Base-by-base conservation (phyloP, 495 filamentous ascomycete genomes). In the Aspergillus kassunensis region DNA sequence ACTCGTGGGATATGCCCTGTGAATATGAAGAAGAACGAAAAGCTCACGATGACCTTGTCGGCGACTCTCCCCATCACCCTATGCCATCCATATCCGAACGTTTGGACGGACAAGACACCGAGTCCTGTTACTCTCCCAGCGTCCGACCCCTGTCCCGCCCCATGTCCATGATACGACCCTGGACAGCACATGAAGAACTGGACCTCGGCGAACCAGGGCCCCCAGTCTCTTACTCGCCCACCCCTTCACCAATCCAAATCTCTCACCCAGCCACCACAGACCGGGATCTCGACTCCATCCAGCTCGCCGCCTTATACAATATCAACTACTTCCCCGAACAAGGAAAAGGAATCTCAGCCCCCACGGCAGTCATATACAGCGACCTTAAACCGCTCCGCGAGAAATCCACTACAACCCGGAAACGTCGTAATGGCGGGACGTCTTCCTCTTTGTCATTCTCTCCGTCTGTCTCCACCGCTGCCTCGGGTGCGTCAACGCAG, bases 41-140 rank as follows among this genome's bases (percentile, higher is more conserved):
- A 24, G 54, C 54, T 21, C 49, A 57, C 10, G 41, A 67, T 33
- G 53, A 61, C 16, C 48, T 61, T 9, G 52, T 63, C 25, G 54
- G 47, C 15, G 63, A 65, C 19, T 44, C 51, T 4, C 51, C 61
- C 4, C 35, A 53, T 10, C 54, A 54, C 27, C 65, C 49, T 3
- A 68, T 69, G 53, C 55, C 56, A 8, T 67, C 67, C 1, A 68
- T 70, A 51, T 57, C 56, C 11, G 60, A 65, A 40, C 61, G 57
- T 4, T 41, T 59, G 8, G 58, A 68, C 43, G 54, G 55, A 20
- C 34, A 29, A 15, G 56, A 62, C 9, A n/a, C 31, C 19, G 51
- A 63, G 24, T 56, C 24, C 31, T 51, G 21, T 47, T 35, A 36
- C 55, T 51, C 45, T 23, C 56, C 33, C 49, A 42, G 36, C 56